phyloP scores from a whole-genome alignment of 805 yeast genomes.

The Limtongia smithiae region DNA sequence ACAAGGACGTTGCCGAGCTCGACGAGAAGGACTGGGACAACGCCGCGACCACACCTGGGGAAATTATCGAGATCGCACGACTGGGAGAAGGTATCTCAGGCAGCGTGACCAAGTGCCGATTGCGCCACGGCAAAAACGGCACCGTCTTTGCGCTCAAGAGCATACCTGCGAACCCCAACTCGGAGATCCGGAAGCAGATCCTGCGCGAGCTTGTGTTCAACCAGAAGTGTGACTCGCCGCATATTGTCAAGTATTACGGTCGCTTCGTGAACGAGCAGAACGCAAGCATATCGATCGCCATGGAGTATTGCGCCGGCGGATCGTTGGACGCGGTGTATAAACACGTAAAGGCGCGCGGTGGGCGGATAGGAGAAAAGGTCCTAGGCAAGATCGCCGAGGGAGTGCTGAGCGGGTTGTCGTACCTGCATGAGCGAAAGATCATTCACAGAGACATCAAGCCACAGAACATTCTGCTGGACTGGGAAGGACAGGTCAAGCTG shows the following conservation, averaged over 20 bases:
- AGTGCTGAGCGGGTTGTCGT: slow-evolving; percentile 78
- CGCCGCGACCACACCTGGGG: slow-evolving; percentile 49
- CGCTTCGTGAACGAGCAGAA: slow-evolving; percentile 74
- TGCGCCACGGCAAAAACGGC: slow-evolving; percentile 46
- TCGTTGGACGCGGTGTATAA: slow-evolving; percentile 90
- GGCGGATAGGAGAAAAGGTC: slow-evolving; percentile 88
- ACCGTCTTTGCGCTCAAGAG: slow-evolving; percentile 80
- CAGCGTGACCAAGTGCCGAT: slow-evolving; percentile 72
- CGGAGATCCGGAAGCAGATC: slow-evolving; percentile 85
- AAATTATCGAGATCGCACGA: slow-evolving; percentile 63
- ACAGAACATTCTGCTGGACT: slow-evolving; percentile 78
- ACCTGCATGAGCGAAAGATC: slow-evolving; percentile 79
- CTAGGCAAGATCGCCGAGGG: slow-evolving; percentile 86
- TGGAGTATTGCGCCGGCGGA: slow-evolving; percentile 96
- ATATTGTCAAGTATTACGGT: slow-evolving; percentile 89
- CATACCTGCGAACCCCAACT: slow-evolving; percentile 71
- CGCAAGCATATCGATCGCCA: slow-evolving; percentile 84
- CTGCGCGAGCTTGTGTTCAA: slow-evolving; percentile 88
- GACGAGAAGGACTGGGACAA: slow-evolving; percentile 74
- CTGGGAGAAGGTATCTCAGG: slow-evolving; percentile 97
- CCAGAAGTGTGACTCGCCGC: slow-evolving; percentile 72
- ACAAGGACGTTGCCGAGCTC: slow-evolving; percentile 49
- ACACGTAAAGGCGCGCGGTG: slow-evolving; percentile 66
- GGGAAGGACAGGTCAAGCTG: slow-evolving; percentile 76
- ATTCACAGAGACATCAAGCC: slow-evolving; percentile 94